These are phyloP conservation scores for Cladobotryum mycophilum DNA, from an alignment of 2,329 filamentous ascomycete genomes.

Conservation along the genomic window DNA sequence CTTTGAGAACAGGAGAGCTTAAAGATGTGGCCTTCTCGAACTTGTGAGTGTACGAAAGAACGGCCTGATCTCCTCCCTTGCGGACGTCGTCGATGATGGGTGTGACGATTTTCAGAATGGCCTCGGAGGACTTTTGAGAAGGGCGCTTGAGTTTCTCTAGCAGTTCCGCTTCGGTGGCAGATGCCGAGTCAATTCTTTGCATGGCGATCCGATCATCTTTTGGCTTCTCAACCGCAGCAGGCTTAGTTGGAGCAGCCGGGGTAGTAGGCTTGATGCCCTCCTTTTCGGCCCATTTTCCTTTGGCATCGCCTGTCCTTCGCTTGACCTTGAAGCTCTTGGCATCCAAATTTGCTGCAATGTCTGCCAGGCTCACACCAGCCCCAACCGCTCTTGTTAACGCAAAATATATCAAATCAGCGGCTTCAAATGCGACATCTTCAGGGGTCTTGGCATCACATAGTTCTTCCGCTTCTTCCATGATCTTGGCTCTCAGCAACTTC, in stretches of 20 bases:
- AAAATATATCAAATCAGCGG: constrained; percentile 94
- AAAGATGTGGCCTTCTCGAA: constrained; percentile 94
- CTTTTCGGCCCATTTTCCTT: constrained; percentile 85
- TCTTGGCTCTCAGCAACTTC: constrained; percentile 86
- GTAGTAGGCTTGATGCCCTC: constrained; percentile 53
- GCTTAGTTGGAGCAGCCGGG: constrained; percentile 30
- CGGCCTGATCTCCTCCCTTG: constrained; percentile 74
- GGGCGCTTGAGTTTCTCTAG: constrained; percentile 74
- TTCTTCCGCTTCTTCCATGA: constrained; percentile 97
- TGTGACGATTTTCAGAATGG: constrained; percentile 82
- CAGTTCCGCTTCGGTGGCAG: constrained; percentile 59
- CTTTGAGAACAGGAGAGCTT: constrained; percentile 80
- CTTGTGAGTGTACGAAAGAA: constrained; percentile 92
- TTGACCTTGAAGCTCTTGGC: constrained; percentile 95
- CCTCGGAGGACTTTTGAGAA: constrained; percentile 89
- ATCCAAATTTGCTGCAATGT: constrained; percentile 88
- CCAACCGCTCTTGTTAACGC: constrained; percentile 83
- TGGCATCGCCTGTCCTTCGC: constrained; percentile 86
- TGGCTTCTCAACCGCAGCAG: constrained; percentile 29
- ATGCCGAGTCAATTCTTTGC: constrained; percentile 67
- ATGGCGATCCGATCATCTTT: constrained; percentile 63
- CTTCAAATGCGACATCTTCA: constrained; percentile 85
- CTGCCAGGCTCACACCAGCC: constrained; percentile 76
- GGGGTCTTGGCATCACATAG: constrained; percentile 79
- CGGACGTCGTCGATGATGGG: constrained; percentile 90